These are phyloP conservation scores for Fusarium xylarioides DNA, from an alignment of 2,329 filamentous ascomycete species.

Conservation along the genomic window DNA sequence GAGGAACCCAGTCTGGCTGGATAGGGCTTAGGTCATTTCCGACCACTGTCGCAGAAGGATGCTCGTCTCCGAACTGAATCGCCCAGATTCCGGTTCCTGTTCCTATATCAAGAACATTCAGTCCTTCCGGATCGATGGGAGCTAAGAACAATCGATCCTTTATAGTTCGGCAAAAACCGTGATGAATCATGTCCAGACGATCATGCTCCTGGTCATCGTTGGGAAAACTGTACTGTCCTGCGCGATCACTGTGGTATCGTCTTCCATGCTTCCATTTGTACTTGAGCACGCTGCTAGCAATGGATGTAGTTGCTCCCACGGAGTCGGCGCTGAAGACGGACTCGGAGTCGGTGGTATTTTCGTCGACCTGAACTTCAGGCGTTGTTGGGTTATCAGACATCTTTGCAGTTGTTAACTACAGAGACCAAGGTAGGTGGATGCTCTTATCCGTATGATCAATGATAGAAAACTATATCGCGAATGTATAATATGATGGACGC, in stretches of 20 bases:
- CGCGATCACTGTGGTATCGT: constrained; percentile 52
- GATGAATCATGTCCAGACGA: constrained; percentile 52
- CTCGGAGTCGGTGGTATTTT: neutral
- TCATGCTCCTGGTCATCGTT: constrained; percentile 53
- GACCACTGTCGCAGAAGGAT: constrained; percentile 48
- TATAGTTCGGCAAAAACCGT: constrained; percentile 46
- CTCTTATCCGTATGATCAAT: neutral
- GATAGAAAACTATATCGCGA: neutral
- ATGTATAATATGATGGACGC: neutral
- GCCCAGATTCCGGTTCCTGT: constrained; percentile 60
- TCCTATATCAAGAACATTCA: constrained; percentile 55
- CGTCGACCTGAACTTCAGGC: constrained; percentile 24
- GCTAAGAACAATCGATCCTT: constrained; percentile 49
- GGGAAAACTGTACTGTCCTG: constrained; percentile 50
- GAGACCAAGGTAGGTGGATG: neutral
- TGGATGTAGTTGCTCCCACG: neutral
- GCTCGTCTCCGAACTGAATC: constrained; percentile 53
- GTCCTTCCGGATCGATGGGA: constrained; percentile 49
- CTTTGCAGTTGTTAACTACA: accelerated
- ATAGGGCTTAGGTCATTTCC: constrained; percentile 56
- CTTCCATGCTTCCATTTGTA: constrained; percentile 49
- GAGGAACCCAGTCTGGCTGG: constrained; percentile 60
- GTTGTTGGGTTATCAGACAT: neutral
- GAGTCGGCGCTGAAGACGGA: neutral
- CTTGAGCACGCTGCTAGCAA: constrained; percentile 18